Conservation (phyloP, 73 alveolate species). For the Tetrahymena elliotti region DNA sequence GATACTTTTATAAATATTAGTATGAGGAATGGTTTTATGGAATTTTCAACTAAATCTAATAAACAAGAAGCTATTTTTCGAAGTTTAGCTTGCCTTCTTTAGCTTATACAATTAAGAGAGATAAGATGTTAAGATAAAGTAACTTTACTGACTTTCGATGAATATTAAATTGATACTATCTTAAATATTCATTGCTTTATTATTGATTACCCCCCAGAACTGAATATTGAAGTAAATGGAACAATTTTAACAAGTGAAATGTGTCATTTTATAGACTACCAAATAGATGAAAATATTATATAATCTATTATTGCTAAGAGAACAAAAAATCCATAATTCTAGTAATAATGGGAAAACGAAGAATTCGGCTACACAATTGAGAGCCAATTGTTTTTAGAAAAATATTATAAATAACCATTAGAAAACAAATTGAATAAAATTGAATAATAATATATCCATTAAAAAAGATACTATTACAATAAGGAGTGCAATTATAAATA, state of each 20-base stretch:
- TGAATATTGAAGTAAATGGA: background rate
- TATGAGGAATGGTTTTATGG: background rate
- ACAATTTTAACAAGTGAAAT: background rate
- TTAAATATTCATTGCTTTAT: background rate
- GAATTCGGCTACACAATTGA: background rate
- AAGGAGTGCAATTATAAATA: background rate
- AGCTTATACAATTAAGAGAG: background rate
- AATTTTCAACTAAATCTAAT: background rate
- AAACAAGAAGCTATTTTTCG: background rate
- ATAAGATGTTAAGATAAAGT: background rate
- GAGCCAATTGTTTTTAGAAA: background rate
- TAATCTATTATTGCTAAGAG: background rate
- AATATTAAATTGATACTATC: background rate
- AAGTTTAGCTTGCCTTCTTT: background rate
- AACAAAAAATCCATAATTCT: background rate
- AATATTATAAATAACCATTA: background rate
- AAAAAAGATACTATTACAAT: background rate
- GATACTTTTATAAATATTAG: background rate
- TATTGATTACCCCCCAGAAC: background rate
- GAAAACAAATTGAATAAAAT: background rate
- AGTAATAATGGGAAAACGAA: background rate
- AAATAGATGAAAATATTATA: background rate
- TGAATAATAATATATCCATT: background rate
- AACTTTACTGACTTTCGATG: background rate
- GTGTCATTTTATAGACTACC: background rate